phyloP scores from a whole-genome alignment of 371 early-diverging fungal genomes.

The Dichotomocladium elegans region DNA sequence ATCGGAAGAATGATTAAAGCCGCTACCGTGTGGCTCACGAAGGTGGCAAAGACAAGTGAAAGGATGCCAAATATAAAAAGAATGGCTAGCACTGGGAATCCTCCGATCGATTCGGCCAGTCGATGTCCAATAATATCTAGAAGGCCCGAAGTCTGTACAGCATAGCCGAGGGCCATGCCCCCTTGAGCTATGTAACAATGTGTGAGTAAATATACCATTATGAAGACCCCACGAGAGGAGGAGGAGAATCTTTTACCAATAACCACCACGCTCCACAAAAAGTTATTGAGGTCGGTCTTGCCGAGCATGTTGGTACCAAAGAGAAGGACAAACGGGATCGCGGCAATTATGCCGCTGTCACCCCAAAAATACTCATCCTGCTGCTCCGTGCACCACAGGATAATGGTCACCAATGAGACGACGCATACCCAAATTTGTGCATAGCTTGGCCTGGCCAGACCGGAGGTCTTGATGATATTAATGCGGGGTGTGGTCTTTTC shows the following conservation, averaged over 20 bases:
- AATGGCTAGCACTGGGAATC: slow-evolving; percentile 57
- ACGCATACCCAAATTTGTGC: slow-evolving; percentile 54
- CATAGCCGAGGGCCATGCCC: slow-evolving; percentile 85
- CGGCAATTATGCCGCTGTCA: slow-evolving; percentile 91
- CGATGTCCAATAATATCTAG: slow-evolving; percentile 43
- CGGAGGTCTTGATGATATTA: slow-evolving; percentile 44
- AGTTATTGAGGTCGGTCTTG: slow-evolving; percentile 93
- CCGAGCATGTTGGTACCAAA: slow-evolving; percentile 85
- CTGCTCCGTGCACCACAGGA: slow-evolving; percentile 85
- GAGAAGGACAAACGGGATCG: slow-evolving; percentile 84
- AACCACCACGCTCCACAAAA: slow-evolving; percentile 82
- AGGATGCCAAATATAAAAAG: slow-evolving; percentile 61
- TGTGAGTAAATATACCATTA: neutral
- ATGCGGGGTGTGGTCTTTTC: slow-evolving; percentile 21
- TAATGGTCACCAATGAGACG: slow-evolving; percentile 64
- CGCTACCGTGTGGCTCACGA: slow-evolving; percentile 91
- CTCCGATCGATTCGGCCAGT: slow-evolving; percentile 59
- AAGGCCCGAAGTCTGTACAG: slow-evolving; percentile 27
- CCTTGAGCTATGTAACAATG: slow-evolving; percentile 70
- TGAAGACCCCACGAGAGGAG: no score
- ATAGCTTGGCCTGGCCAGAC: slow-evolving; percentile 10
- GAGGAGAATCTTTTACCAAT: slow-evolving; percentile 4
- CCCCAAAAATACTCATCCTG: slow-evolving; percentile 70
- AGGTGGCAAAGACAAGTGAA: slow-evolving; percentile 77
- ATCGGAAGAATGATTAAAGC: slow-evolving; percentile 79